phyloP scores from a whole-genome alignment of 2,329 filamentous ascomycete genomes.

The Dothideomycetidae sp. region DNA sequence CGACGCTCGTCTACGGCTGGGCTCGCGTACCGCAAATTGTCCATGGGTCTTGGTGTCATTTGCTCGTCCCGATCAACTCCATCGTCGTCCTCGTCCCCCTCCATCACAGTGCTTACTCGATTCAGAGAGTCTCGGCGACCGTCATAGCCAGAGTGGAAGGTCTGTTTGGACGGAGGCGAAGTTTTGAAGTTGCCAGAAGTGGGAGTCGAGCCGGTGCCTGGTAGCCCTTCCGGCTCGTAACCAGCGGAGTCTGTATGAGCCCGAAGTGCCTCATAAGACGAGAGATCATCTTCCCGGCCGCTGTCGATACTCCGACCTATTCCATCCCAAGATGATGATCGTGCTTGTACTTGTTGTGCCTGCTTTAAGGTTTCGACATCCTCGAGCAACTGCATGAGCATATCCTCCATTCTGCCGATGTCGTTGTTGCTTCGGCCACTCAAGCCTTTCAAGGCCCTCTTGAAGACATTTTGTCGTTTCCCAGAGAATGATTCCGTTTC shows the following conservation, averaged over 20 bases:
- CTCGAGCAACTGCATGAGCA: constrained; percentile 77
- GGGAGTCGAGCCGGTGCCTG: constrained; percentile 58
- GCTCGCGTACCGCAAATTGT: constrained; percentile 29
- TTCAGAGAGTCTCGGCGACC: constrained; percentile 49
- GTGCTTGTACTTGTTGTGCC: constrained; percentile 16
- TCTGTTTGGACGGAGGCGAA: constrained; percentile 19
- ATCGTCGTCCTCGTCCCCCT: constrained; percentile 49
- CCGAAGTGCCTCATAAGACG: constrained; percentile 56
- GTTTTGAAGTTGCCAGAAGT: constrained; percentile 27
- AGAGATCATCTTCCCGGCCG: constrained; percentile 35
- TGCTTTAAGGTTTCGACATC: constrained; percentile 62
- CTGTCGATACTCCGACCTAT: neutral
- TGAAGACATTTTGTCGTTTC: constrained; percentile 90
- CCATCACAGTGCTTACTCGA: constrained; percentile 79
- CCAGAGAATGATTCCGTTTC: constrained; percentile 46
- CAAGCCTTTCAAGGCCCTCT: constrained; percentile 79
- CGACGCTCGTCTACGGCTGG: constrained; percentile 41
- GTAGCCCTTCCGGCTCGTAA: constrained; percentile 72
- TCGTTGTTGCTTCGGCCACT: constrained; percentile 80
- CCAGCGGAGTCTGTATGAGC: constrained; percentile 53
- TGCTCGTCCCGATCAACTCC: constrained; percentile 39
- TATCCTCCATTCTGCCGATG: constrained; percentile 73
- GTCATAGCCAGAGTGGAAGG: constrained; percentile 37
- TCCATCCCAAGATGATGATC: constrained; percentile 13
- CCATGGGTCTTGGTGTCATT: constrained; percentile 37